A percentile compares a stretch with the other conserved stretches of the same genome.
Conservation (phyloP, 495 filamentous ascomycete species). For the Bombardia bombarda region DNA sequence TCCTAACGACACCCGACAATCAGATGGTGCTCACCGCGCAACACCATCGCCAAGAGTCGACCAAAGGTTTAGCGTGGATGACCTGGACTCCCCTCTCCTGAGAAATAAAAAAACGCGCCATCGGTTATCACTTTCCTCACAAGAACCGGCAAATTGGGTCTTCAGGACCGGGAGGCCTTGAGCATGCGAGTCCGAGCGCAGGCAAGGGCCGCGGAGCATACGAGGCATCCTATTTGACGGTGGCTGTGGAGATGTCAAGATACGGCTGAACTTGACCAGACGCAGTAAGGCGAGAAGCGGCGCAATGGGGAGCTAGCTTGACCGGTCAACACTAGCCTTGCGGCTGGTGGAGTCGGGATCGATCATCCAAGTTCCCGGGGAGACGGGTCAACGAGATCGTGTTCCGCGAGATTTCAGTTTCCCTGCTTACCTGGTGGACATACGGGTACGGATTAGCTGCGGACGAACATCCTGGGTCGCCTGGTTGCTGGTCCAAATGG, state of each 20-base stretch:
- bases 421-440: too few species aligned
- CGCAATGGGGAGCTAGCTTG: background rate
- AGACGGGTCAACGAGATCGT: too few species aligned
- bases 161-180: background rate
- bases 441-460: too few species aligned
- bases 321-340: background rate
- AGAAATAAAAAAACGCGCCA: too few species aligned
- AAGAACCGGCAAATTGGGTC: too few species aligned
- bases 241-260: background rate
- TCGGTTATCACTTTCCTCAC: too few species aligned
- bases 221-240: background rate
- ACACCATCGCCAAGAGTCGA: background rate
- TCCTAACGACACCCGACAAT: too few species aligned
- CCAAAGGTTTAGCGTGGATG: background rate
- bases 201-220: background rate
- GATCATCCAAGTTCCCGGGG: too few species aligned
- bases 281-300: background rate
- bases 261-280: background rate
- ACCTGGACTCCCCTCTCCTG: background rate
- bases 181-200: background rate
- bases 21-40: too few species aligned
- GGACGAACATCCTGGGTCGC: background rate
- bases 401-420: too few species aligned
- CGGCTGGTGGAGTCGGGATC: background rate
- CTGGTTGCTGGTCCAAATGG: background rate